phyloP scores from a whole-genome alignment of 83 land plant genomes.

The Diphasiastrum complanatum region DNA sequence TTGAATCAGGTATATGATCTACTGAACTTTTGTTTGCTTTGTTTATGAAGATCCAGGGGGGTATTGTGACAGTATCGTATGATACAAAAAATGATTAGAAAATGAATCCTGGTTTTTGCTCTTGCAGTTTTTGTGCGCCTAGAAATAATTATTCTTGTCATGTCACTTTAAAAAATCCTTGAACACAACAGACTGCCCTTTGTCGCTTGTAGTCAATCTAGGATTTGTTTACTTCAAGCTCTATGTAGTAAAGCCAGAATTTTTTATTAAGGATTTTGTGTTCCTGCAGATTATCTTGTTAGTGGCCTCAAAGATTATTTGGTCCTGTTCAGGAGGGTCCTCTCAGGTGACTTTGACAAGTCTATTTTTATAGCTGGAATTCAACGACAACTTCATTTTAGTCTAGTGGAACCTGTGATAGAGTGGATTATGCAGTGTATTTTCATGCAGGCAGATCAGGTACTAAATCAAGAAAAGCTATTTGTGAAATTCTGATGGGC shows the following conservation, averaged over 20 bases:
- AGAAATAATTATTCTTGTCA: no score
- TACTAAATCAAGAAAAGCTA: not conserved
- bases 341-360: constrained; percentile 32
- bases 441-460: constrained; percentile 18
- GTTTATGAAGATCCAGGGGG: not conserved
- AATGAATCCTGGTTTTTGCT: no score
- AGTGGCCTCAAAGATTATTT: constrained; percentile 29
- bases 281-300: constrained; percentile 25
- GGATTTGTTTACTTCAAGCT: not conserved
- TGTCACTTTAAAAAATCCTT: no score
- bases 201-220: constrained; percentile 1
- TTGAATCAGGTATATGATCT: constrained; percentile 40
- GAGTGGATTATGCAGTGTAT: constrained; percentile 36
- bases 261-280: not conserved
- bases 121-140: no score
- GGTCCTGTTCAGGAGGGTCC: constrained; percentile 22
- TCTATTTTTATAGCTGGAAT: constrained; percentile 2
- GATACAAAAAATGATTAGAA: constrained; percentile 9
- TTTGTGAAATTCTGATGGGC: not conserved
- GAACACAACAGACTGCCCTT: no score
- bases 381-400: constrained; percentile 22
- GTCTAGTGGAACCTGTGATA: constrained; percentile 31
- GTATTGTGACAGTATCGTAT: constrained; percentile 9
- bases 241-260: no score
- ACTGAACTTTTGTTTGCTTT: not conserved